Percentiles rank a stretch among this genome's conserved stretches.
These are phyloP conservation scores for Gyromitra esculenta DNA, from an alignment of 2,329 filamentous ascomycete species.

Conservation along the genomic window DNA sequence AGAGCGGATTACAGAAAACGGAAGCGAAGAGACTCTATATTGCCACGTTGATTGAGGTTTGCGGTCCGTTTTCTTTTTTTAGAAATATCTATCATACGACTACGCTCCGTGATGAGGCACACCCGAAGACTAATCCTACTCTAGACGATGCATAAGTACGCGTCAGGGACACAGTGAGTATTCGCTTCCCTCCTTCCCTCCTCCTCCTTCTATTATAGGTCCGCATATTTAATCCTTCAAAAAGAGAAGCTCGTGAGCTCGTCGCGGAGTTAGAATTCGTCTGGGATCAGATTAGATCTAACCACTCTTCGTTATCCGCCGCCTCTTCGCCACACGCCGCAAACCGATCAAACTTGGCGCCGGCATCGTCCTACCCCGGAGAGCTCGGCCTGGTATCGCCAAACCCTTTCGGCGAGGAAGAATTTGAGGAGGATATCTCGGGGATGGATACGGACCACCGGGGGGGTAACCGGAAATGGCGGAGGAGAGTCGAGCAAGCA, in stretches of 20 bases:
- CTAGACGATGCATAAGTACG: constrained; percentile 90
- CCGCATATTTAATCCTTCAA: background rate
- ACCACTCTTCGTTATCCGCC: constrained; percentile 72
- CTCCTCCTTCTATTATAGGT: background rate
- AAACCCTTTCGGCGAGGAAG: constrained; percentile 47
- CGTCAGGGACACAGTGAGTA: constrained; percentile 72
- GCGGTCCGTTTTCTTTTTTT: constrained; percentile 45
- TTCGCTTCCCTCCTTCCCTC: no score
- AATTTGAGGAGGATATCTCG: constrained; percentile 49
- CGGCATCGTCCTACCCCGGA: constrained; percentile 11
- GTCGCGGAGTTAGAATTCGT: constrained; percentile 98
- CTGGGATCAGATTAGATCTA: constrained; percentile 97
- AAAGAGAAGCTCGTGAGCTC: constrained; percentile 78
- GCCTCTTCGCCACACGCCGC: constrained; percentile 59
- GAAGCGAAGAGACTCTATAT: constrained; percentile 96
- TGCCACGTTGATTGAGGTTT: constrained; percentile 80
- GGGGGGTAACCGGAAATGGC: constrained; percentile 71
- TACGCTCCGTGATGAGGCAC: background rate
- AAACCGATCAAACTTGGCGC: constrained; percentile 43
- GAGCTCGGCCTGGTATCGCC: constrained; percentile 49
- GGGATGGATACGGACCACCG: constrained; percentile 56
- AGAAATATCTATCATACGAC: no score
- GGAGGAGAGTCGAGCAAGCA: constrained; percentile 81
- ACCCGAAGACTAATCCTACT: background rate
- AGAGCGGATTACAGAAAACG: constrained; percentile 82